A percentile compares a stretch with the other conserved stretches of the same genome.
phyloP scores from a whole-genome alignment of 2,329 filamentous ascomycete genomes.

The Raffaelea arxii region DNA sequence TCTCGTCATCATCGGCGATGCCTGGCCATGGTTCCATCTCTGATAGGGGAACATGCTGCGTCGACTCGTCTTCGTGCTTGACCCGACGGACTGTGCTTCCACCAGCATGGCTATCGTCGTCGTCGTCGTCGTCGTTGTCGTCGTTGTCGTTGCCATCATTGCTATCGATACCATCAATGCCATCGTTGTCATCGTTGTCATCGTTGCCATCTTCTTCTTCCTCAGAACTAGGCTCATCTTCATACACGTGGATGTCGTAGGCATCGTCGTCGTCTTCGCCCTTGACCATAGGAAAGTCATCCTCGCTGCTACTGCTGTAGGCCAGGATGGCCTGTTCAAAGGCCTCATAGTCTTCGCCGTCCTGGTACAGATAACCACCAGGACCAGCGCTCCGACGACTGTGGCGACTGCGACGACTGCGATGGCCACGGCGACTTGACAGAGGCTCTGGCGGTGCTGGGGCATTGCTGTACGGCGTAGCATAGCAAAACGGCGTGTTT shows the following conservation, averaged over 20 bases:
- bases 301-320: constrained; percentile 16
- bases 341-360: constrained; percentile 15
- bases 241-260: constrained; percentile 19
- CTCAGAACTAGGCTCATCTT: constrained; percentile 17
- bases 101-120: too few relatives aligned
- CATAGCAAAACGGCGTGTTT: constrained; percentile 59
- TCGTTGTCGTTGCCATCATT: neutral
- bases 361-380: constrained; percentile 18
- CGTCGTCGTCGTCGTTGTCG: too few relatives aligned
- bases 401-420: too few relatives aligned
- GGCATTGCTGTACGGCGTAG: constrained; percentile 62
- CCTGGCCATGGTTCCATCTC: constrained; percentile 50
- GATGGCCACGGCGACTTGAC: constrained; percentile 1
- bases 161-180: neutral
- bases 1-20: constrained; percentile 33
- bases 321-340: constrained; percentile 14
- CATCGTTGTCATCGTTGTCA: constrained; percentile 12
- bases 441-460: constrained; percentile 31
- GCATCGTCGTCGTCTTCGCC: constrained; percentile 26
- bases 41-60: constrained; percentile 21
- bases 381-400: constrained; percentile 10
- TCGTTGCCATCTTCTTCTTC: constrained; percentile 8
- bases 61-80: neutral
- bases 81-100: too few relatives aligned
- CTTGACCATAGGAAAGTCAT: constrained; percentile 19